A percentile compares a stretch with the other conserved stretches of the same genome.
These are phyloP conservation scores for Graphilbum ipis-grandicollis DNA, from an alignment of 2,329 filamentous ascomycete species.

Conservation along the genomic window DNA sequence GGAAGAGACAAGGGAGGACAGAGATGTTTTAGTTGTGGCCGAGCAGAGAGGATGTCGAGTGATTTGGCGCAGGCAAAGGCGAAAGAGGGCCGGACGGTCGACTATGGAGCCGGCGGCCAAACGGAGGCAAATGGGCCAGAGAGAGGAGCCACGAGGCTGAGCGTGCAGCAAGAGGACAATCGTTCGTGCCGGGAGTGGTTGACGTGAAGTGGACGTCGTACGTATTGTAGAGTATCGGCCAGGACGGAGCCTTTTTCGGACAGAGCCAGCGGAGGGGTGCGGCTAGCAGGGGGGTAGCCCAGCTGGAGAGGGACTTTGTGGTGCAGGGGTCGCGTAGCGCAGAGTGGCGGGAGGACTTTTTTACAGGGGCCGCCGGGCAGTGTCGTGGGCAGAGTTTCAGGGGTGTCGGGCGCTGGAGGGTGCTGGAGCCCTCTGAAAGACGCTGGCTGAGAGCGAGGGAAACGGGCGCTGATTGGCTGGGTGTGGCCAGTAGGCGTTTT, in stretches of 20 bases:
- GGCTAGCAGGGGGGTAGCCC: not conserved
- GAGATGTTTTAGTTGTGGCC: constrained; percentile 1
- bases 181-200: constrained; percentile 8
- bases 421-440: not conserved
- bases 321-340: not conserved
- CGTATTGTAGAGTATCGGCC: no score
- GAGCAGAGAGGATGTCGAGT: no score
- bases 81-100: no score
- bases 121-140: no score
- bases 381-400: constrained; percentile 4
- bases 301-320: not conserved
- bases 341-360: not conserved
- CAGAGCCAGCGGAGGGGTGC: not conserved
- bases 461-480: no score
- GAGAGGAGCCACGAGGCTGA: constrained; percentile 10
- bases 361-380: constrained; percentile 3
- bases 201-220: constrained; percentile 6
- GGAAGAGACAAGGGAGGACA: constrained; percentile 1
- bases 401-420: constrained; percentile 2
- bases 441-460: not conserved
- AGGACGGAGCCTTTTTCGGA: not conserved
- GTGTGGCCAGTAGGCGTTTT: no score
- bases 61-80: not conserved
- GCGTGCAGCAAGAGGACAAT: constrained; percentile 1
- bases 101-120: no score